Percentiles rank a stretch among this genome's conserved stretches.
phyloP scores from a whole-genome alignment of 1,284 basidiomycete genomes.

The Cutaneotrichosporon sp. region DNA sequence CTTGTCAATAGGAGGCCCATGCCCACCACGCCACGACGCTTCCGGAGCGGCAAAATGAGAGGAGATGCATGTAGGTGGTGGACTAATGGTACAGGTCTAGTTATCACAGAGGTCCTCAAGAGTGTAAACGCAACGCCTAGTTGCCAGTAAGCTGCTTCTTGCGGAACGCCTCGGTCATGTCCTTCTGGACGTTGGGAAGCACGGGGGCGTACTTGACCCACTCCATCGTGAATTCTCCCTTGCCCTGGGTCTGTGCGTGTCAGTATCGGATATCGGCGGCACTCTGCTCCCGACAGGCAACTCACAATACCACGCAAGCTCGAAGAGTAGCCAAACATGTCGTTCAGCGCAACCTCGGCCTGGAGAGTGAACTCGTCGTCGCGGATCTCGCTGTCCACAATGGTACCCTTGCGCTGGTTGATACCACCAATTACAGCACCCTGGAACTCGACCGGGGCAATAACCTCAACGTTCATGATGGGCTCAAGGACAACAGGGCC shows the following conservation, averaged over 20 bases:
- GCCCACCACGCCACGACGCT: neutral
- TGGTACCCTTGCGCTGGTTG: conserved; percentile 89
- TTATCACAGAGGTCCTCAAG: neutral
- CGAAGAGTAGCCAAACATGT: conserved; percentile 98
- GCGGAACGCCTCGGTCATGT: conserved; percentile 66
- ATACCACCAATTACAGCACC: conserved; percentile 92
- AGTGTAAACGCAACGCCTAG: neutral
- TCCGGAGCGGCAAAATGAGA: neutral
- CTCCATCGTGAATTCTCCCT: conserved; percentile 96
- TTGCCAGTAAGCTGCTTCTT: conserved; percentile 42
- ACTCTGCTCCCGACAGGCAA: no score
- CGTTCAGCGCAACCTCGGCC: conserved; percentile 91
- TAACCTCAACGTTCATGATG: conserved; percentile 97
- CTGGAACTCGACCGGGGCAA: conserved; percentile 95
- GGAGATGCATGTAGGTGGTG: conserved; percentile 1
- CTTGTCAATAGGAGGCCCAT: no score
- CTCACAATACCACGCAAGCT: conserved; percentile 69
- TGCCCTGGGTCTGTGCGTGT: conserved; percentile 70
- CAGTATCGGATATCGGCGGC: no score
- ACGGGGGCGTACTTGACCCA: conserved; percentile 86
- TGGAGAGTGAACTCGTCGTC: conserved; percentile 93
- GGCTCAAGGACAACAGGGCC: conserved; percentile 86
- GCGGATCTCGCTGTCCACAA: conserved; percentile 91
- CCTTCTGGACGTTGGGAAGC: conserved; percentile 79
- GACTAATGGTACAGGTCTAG: conserved; percentile 2